phyloP scores from a whole-genome alignment of 306 rosid species.

The Quercus suber region DNA sequence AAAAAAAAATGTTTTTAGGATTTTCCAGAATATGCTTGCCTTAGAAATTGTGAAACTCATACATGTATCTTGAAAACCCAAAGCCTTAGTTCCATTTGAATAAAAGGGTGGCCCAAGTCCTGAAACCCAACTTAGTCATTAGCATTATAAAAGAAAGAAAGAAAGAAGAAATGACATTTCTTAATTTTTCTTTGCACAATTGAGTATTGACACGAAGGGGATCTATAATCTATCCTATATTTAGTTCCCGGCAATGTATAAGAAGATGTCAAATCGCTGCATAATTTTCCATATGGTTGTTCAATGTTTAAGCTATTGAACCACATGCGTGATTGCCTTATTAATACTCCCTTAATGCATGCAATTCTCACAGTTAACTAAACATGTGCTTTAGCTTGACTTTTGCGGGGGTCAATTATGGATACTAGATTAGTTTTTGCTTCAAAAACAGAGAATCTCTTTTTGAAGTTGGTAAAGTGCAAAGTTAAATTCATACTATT shows the following conservation, averaged over 20 bases:
- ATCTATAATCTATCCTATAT: neutral
- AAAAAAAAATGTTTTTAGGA: too few species aligned
- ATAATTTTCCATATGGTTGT: neutral
- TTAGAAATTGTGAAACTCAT: too few species aligned
- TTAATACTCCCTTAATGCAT: neutral
- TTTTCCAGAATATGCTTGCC: too few species aligned
- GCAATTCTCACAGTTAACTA: constrained; percentile 12
- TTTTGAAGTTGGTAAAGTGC: too few species aligned
- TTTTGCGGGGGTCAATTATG: neutral
- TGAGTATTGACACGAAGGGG: neutral
- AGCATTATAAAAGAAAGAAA: neutral
- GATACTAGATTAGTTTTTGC: neutral
- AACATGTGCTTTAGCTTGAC: constrained; percentile 55
- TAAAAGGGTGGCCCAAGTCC: too few species aligned
- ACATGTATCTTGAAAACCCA: too few species aligned
- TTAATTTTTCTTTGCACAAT: neutral
- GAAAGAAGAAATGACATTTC: neutral
- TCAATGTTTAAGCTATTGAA: neutral
- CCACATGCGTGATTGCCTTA: constrained; percentile 8
- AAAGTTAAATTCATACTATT: too few species aligned
- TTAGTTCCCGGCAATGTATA: neutral
- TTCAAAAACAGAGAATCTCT: too few species aligned
- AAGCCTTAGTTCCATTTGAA: too few species aligned
- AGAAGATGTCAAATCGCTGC: neutral
- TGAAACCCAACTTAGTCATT: too few species aligned